These are phyloP conservation scores for Plectosphaerella sp. DNA, from an alignment of 2,329 filamentous ascomycete genomes.

Conservation along the genomic window DNA sequence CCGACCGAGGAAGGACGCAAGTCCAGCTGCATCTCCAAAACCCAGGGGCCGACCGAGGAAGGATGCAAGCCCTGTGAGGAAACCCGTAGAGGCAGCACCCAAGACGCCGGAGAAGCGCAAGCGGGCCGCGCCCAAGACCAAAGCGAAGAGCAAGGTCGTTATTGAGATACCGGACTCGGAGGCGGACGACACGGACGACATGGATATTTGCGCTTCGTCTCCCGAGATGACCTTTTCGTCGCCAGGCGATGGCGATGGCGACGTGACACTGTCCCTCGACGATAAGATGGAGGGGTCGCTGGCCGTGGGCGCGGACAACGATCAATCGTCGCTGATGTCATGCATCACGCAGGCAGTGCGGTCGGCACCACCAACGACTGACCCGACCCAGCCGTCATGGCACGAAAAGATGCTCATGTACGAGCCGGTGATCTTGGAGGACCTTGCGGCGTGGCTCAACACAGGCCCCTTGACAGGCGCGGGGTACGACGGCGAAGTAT, in stretches of 20 bases:
- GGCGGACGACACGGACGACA: conserved; percentile 24
- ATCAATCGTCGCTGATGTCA: conserved; percentile 42
- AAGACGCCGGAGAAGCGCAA: conserved; percentile 9
- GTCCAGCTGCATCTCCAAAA: too few species aligned
- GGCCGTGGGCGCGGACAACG: conserved; percentile 12
- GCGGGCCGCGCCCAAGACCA: not conserved
- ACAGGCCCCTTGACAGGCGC: conserved; percentile 58
- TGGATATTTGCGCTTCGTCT: conserved; percentile 11
- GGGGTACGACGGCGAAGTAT: conserved; percentile 62
- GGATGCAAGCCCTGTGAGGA: too few species aligned
- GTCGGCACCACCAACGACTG: conserved; percentile 41
- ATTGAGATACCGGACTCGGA: conserved; percentile 52
- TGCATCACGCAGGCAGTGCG: conserved; percentile 53
- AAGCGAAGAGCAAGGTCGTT: conserved; percentile 2
- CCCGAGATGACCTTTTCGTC: conserved; percentile 38
- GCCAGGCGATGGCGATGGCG: conserved; percentile 33
- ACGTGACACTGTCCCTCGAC: conserved; percentile 37
- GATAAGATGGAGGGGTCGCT: conserved; percentile 43
- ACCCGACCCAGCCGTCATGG: conserved; percentile 62
- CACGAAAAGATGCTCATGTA: conserved; percentile 92
- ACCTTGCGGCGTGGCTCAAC: conserved; percentile 80
- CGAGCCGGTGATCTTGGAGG: conserved; percentile 84
- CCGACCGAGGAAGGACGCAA: conserved; percentile 6
- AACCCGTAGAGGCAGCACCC: not conserved
- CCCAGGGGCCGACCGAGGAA: conserved; percentile 8